Conservation (phyloP, 1,139 yeast species). For the Yamadazyma buinensis region DNA sequence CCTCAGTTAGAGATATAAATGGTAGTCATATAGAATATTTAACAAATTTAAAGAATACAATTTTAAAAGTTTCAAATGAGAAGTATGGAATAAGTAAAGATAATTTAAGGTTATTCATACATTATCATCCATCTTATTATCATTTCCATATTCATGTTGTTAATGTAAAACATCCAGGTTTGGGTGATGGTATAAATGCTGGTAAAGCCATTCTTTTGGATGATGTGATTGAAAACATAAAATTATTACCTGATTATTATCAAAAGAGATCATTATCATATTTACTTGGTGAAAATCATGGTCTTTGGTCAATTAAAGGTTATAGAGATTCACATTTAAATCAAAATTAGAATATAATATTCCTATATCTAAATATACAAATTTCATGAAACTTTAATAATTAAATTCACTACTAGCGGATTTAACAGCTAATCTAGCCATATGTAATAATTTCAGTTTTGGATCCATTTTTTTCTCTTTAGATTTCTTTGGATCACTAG, state of each 20-base stretch:
- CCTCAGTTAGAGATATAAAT: slow-evolving; percentile 72
- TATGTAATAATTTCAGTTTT: slow-evolving; percentile 66
- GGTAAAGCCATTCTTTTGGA: slow-evolving; percentile 85
- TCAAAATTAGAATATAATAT: background rate
- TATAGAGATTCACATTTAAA: slow-evolving; percentile 13
- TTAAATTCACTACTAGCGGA: slow-evolving; percentile 72
- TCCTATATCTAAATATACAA: too few relatives aligned
- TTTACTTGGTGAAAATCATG: slow-evolving; percentile 71
- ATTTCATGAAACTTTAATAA: slow-evolving; percentile 23
- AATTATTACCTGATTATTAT: slow-evolving; percentile 46
- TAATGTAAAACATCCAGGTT: slow-evolving; percentile 65
- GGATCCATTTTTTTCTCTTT: slow-evolving; percentile 56
- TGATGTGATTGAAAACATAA: slow-evolving; percentile 72
- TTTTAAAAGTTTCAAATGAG: slow-evolving; percentile 46
- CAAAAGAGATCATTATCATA: slow-evolving; percentile 45
- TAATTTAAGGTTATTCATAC: slow-evolving; percentile 70
- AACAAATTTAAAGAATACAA: slow-evolving; percentile 36
- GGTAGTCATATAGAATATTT: slow-evolving; percentile 58
- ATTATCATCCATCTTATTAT: slow-evolving; percentile 94
- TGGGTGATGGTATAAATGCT: slow-evolving; percentile 65
- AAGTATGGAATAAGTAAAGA: slow-evolving; percentile 36
- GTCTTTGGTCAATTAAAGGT: slow-evolving; percentile 55
- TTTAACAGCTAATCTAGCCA: slow-evolving; percentile 70
- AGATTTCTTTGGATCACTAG: slow-evolving; percentile 16
- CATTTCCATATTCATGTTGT: slow-evolving; percentile 95